phyloP scores from a whole-genome alignment of 75 land plant genomes.

The Pseudotsuga menziesii region DNA sequence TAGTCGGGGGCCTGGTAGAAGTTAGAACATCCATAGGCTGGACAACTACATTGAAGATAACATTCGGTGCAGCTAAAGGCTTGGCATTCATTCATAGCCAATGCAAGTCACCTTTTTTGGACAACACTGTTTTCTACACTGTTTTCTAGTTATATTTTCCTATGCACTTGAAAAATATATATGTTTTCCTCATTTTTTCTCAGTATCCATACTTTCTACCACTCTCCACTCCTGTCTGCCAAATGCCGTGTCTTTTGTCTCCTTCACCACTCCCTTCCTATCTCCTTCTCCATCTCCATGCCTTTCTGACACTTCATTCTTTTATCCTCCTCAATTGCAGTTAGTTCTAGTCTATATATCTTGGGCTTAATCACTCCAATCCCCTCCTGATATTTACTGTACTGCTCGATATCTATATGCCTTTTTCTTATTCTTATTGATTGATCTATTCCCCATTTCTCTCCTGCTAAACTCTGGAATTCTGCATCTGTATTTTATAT shows the following conservation, averaged over 20 bases:
- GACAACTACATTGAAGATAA: too few relatives aligned
- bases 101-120: too few relatives aligned
- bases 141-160: slow-evolving; percentile 3
- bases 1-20: too few relatives aligned
- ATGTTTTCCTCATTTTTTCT: slow-evolving; percentile 1
- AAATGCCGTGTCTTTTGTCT: slow-evolving; percentile 13
- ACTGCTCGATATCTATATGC: slow-evolving; percentile 1
- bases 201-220: slow-evolving; percentile 3
- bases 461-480: neutral
- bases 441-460: slow-evolving; percentile 7
- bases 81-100: too few relatives aligned
- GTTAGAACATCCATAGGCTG: too few relatives aligned
- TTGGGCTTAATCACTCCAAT: slow-evolving; percentile 6
- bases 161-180: slow-evolving; percentile 6
- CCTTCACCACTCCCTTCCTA: slow-evolving; percentile 1
- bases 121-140: too few relatives aligned
- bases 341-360: neutral
- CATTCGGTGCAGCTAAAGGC: too few relatives aligned
- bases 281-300: slow-evolving; percentile 2
- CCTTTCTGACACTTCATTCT: slow-evolving; percentile 9
- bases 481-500: neutral
- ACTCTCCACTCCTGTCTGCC: neutral
- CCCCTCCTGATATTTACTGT: neutral
- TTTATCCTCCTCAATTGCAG: slow-evolving; percentile 4
- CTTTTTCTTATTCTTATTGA: slow-evolving; percentile 7